phyloP scores from a whole-genome alignment of 305 asterid species.

The Euphrasia arctica region DNA sequence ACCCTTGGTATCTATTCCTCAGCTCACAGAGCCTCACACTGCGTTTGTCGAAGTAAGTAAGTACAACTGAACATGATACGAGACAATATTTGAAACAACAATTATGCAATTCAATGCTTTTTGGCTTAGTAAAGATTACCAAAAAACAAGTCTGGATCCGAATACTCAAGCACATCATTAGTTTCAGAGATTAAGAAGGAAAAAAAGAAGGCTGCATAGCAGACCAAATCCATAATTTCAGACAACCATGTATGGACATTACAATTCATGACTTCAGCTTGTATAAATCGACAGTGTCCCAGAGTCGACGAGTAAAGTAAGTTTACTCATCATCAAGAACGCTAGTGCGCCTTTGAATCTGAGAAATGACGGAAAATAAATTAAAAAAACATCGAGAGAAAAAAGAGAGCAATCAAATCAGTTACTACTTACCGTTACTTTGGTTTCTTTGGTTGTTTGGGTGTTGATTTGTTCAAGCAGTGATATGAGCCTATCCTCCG shows the following conservation, averaged over 20 bases:
- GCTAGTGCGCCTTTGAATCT: conserved; percentile 77
- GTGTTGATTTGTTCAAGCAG: conserved; percentile 95
- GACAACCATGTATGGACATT: conserved; percentile 11
- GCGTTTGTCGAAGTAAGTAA: too few relatives aligned
- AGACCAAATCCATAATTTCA: background rate
- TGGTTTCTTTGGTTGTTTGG: conserved; percentile 83
- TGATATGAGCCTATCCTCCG: conserved; percentile 86
- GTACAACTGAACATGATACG: too few relatives aligned
- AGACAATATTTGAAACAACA: too few relatives aligned
- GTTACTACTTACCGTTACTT: conserved; percentile 78
- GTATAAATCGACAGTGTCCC: conserved; percentile 3
- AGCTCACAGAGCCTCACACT: too few relatives aligned
- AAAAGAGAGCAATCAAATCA: background rate
- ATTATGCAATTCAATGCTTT: too few relatives aligned
- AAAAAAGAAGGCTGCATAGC: background rate
- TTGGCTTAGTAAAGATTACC: too few relatives aligned
- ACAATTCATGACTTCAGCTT: conserved; percentile 13
- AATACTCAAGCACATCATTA: too few relatives aligned
- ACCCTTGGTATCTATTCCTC: too few relatives aligned
- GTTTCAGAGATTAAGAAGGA: too few relatives aligned
- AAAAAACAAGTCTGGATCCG: too few relatives aligned
- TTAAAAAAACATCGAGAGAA: conserved; percentile 5
- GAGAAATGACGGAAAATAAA: conserved; percentile 19
- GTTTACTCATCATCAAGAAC: conserved; percentile 81
- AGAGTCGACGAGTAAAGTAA: conserved; percentile 18